Evolutionary conservation across 345 rosid genomes (phyloP), one percentile per base, ranked within the genome.

Genomic region (Rhodamnia argentea): DNA sequence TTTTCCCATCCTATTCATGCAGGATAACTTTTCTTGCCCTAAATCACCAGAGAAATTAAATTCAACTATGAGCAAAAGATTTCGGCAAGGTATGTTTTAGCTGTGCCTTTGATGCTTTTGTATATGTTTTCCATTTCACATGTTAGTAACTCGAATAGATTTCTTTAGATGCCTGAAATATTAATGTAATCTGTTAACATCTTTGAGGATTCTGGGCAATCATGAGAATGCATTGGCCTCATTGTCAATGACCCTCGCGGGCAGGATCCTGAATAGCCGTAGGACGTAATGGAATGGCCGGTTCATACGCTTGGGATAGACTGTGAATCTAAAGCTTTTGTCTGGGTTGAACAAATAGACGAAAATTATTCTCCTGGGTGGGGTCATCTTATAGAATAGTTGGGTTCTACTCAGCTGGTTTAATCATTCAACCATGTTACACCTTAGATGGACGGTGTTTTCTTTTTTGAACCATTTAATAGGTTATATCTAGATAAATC

Each of bases 11-110:
- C 10, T 83, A 20, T 7, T 75, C 89, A 70, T 83, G 60, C 89
- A 97, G 99, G 98, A 94, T 87, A 92, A 94, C 60, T 83, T 92
- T 55, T 91, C 91, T 83, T 98, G 98, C 92, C 99, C 99, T 14
- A 93, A 92, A 78, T 96, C 99, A 24, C 99, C 99, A 3, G 99
- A 95, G 90, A 98, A 98, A 86, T 37, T 89, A 32, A 93, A 88
- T 89, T 94, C 97, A 40, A 83, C 88, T 84, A 92, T 91, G 87
- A 88, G 91, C 90, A 96, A 93, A 89, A 91, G 92, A 82, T 90
- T 88, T 78, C 90, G 92, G 16, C 94, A 88, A 26, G 95, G 99
- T 96, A 23, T 70, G 47, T 9, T 37, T 32, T 37, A 18, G 13
- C 78, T 70, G 26, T 37, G 26, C 47, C 3, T 1, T 37, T 37